Base-by-base conservation (phyloP, 2,329 filamentous ascomycete species). In the Endoconidiophora polonica region DNA sequence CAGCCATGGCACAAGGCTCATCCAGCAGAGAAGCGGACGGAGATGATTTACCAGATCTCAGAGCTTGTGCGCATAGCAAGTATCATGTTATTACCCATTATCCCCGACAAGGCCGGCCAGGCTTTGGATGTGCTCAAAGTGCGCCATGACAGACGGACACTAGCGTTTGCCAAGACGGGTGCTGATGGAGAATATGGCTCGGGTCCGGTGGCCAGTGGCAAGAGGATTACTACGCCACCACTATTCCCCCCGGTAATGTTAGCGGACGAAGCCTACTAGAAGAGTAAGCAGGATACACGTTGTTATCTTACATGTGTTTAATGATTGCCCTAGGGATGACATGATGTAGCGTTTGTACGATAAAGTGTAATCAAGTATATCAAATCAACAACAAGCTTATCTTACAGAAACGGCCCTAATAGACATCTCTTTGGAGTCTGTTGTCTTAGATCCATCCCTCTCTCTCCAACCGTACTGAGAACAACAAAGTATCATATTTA, bases 61-160 rank as follows among this genome's bases (percentile, higher is more conserved):
- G 91, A 98, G 65, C 75, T 82, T 3, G 62, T 95, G 44, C 81
- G 91, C 37, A 76, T 95, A 22, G 69, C 72, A 0, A 86, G 81
- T 12, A 94, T 98, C 57, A 68, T 96, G 44, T 68, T 98, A 42
- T 88, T 94, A 63, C 87, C 91, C 1, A 85, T 88, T 59, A 94
- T 98, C 74, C 91, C 91, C 0, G 70, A 68, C 39, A 94, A 93
- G 63, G 75, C 86, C 44, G 65, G 66, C 9, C 67, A 76, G 56
- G 64, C 95, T 29, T 73, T 98, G 0, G 82, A 94, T 61, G 74
- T 81, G 58, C 68, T 98, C 6, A 81, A 83, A 1, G 87, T 98
- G 3, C 65, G 68, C 2, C 61, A 68, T 6, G 69, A 74, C 7
- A 74, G 73, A 48, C 73, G 90, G 51, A 73, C 68, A 0, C 74